These are phyloP conservation scores for Funneliformis mosseae DNA, from an alignment of 192 early-diverging fungal genomes.

Conservation along the genomic window DNA sequence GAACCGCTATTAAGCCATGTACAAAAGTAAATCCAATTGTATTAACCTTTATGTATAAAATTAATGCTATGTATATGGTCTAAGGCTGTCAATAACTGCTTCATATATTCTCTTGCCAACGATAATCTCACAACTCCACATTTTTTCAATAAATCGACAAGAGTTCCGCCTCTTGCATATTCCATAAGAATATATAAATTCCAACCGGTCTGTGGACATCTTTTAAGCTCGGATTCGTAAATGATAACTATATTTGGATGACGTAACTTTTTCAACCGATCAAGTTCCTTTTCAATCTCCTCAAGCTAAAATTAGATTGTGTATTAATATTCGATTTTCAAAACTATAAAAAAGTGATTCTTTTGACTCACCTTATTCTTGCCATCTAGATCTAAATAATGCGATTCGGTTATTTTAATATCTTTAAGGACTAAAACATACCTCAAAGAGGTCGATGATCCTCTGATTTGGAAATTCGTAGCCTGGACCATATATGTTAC, in stretches of 20 bases:
- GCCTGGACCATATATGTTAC: conserved; percentile 43
- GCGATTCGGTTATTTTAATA: conserved; percentile 46
- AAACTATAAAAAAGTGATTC: background rate
- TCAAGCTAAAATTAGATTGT: conserved; percentile 40
- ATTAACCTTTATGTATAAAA: conserved; percentile 63
- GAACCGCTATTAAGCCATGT: background rate
- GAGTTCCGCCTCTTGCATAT: conserved; percentile 51
- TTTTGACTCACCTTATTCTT: conserved; percentile 46
- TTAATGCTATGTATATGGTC: conserved; percentile 66
- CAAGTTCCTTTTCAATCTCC: conserved; percentile 61
- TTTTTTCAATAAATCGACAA: conserved; percentile 65
- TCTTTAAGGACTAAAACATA: conserved; percentile 44
- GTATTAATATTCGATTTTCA: background rate
- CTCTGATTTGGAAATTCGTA: conserved; percentile 42
- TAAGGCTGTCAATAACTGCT: conserved; percentile 65
- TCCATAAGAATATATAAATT: conserved; percentile 57
- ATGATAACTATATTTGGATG: conserved; percentile 63
- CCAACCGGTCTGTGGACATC: conserved; percentile 39
- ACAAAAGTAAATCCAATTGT: conserved; percentile 14
- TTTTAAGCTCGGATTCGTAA: conserved; percentile 59
- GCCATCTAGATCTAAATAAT: conserved; percentile 55
- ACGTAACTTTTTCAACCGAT: conserved; percentile 56
- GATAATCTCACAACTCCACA: conserved; percentile 62
- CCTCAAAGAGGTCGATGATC: conserved; percentile 36
- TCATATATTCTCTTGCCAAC: conserved; percentile 63